Evolutionary conservation across 2,329 filamentous ascomycete species (phyloP).

Genomic region (Cordyceps javanica): DNA sequence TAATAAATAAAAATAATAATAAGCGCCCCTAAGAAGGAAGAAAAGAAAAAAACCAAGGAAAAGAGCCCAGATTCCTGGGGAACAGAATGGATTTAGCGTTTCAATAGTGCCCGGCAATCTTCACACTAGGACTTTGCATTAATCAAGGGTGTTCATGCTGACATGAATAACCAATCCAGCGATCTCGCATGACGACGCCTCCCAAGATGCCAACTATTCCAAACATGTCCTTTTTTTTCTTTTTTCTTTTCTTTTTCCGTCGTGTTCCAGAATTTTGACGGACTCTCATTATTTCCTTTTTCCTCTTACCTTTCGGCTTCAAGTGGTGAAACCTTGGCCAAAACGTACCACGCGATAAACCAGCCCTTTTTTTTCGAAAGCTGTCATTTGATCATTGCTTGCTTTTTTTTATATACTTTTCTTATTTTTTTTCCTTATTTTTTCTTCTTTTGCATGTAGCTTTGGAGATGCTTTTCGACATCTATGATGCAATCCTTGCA

Average conservation of each 20-base stretch:
- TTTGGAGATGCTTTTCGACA: neutral
- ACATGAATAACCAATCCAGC: neutral
- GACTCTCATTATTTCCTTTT: neutral
- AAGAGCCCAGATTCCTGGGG: neutral
- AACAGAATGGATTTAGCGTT: neutral
- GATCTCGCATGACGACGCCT: constrained; percentile 5
- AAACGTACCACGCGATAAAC: neutral
- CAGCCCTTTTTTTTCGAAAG: neutral
- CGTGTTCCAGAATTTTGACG: constrained; percentile 4
- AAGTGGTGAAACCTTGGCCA: neutral
- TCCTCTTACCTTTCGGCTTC: neutral
- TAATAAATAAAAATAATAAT: no score
- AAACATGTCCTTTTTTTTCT: neutral
- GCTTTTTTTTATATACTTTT: neutral
- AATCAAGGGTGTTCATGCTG: neutral
- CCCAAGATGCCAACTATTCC: neutral
- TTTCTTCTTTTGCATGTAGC: neutral
- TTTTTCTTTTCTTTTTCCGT: neutral
- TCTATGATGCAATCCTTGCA: neutral
- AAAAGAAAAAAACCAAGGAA: neutral
- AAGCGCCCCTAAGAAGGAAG: neutral
- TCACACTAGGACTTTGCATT: neutral
- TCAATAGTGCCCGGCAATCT: neutral
- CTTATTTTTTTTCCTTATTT: neutral
- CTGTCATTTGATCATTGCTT: neutral